A percentile compares a stretch with the other conserved stretches of the same genome.
phyloP scores from a whole-genome alignment of 805 yeast genomes.

The Maudiozyma serrabonitensis region DNA sequence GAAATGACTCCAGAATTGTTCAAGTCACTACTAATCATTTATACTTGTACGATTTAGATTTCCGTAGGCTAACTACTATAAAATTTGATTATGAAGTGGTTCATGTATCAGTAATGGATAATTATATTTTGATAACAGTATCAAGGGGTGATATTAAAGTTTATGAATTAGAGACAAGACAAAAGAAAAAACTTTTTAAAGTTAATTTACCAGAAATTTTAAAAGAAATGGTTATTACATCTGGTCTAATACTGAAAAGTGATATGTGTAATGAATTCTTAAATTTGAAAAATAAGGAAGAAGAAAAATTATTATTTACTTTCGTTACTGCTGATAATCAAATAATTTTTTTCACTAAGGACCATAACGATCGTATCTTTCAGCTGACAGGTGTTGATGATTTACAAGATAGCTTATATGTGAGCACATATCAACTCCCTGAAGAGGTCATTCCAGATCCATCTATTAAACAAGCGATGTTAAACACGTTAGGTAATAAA shows the following conservation, averaged over 20 bases:
- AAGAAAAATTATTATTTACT: conserved; percentile 39
- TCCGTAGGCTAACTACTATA: conserved; percentile 43
- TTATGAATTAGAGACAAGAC: conserved; percentile 34
- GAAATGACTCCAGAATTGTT: conserved; percentile 46
- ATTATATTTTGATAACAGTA: conserved; percentile 51
- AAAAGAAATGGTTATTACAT: conserved; percentile 48
- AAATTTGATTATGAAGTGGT: conserved; percentile 53
- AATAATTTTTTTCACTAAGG: conserved; percentile 50
- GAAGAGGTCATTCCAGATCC: conserved; percentile 54
- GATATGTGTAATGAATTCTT: conserved; percentile 36
- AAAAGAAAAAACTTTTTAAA: conserved; percentile 29
- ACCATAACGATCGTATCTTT: conserved; percentile 34
- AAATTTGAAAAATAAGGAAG: conserved; percentile 15
- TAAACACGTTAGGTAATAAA: conserved; percentile 55
- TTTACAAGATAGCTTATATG: conserved; percentile 32
- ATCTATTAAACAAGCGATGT: conserved; percentile 56
- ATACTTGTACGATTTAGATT: conserved; percentile 50
- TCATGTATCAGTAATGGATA: conserved; percentile 53
- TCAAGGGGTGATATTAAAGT: conserved; percentile 64
- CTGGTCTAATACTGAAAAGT: conserved; percentile 54
- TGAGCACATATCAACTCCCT: conserved; percentile 28
- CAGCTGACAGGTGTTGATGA: conserved; percentile 32
- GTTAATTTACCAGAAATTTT: conserved; percentile 30
- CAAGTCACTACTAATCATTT: conserved; percentile 67
- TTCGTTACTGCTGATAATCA: conserved; percentile 72